Evolutionary conservation across 345 rosid species (phyloP).

Genomic region (Salix koriyanagi): DNA sequence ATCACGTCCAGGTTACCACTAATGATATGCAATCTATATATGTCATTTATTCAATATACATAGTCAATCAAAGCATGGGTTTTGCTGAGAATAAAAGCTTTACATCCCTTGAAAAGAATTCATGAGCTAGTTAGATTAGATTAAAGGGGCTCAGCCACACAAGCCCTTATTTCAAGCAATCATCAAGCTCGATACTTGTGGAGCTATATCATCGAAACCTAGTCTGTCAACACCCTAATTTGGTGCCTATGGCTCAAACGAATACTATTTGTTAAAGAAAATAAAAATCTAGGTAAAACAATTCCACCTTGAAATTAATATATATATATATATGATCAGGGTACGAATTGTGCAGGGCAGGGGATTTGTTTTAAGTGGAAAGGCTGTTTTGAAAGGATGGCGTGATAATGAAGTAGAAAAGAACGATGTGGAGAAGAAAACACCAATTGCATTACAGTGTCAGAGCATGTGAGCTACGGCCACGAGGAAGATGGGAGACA

Average conservation of each 20-base stretch:
- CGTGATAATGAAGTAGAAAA: constrained; percentile 12
- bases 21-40: no score
- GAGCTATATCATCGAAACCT: background rate
- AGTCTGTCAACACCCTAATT: background rate
- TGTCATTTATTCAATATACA: no score
- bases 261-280: background rate
- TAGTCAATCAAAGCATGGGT: background rate
- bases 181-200: background rate
- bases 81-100: background rate
- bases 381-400: constrained; percentile 3
- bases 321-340: background rate
- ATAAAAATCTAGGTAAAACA: background rate
- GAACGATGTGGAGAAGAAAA: constrained; percentile 37
- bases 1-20: no score
- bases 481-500: constrained; percentile 32
- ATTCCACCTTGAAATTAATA: background rate
- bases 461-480: constrained; percentile 51
- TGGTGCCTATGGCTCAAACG: background rate
- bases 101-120: background rate
- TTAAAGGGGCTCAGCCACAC: background rate
- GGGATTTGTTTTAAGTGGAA: constrained; percentile 14
- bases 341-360: background rate
- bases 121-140: background rate
- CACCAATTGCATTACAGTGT: constrained; percentile 20
- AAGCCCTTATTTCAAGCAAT: background rate